Evolutionary conservation across 23 red algal species (phyloP).

Genomic region (Gracilaria domingensis): DNA sequence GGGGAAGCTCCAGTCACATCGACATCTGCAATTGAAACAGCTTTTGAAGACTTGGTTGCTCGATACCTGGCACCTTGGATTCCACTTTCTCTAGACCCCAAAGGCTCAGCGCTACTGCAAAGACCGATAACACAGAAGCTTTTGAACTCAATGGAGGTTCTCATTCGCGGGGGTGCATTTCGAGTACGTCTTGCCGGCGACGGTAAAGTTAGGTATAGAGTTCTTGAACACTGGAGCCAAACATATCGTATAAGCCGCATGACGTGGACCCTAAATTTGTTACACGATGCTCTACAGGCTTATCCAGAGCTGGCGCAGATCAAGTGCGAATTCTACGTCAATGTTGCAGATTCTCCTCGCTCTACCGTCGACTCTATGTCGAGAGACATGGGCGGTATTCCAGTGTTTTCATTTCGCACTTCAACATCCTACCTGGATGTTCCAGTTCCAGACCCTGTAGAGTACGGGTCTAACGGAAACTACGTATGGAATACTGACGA

Average conservation of each 20-base stretch:
- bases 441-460: conserved; percentile 87
- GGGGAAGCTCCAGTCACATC: not conserved
- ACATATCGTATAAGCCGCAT: conserved; percentile 82
- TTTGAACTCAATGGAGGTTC: conserved; percentile 73
- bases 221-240: conserved; percentile 78
- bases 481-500: conserved; percentile 64
- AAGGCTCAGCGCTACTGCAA: not conserved
- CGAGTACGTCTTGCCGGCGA: conserved; percentile 67
- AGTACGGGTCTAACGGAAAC: conserved; percentile 81
- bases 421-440: conserved; percentile 67
- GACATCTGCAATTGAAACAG: conserved; percentile 17
- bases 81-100: conserved; percentile 2
- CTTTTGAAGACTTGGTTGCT: conserved; percentile 53
- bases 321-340: conserved; percentile 79
- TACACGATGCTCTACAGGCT: conserved; percentile 42
- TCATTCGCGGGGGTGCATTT: conserved; percentile 67
- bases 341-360: conserved; percentile 78
- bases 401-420: conserved; percentile 89
- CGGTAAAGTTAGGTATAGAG: conserved; percentile 69
- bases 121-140: conserved; percentile 47
- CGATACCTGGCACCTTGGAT: conserved; percentile 80
- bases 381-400: conserved; percentile 70
- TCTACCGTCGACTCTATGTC: conserved; percentile 70
- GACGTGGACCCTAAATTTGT: conserved; percentile 69
- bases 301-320: conserved; percentile 61